These are phyloP conservation scores for Xylaria polymorpha DNA, from an alignment of 2,329 filamentous ascomycete species.

Conservation along the genomic window DNA sequence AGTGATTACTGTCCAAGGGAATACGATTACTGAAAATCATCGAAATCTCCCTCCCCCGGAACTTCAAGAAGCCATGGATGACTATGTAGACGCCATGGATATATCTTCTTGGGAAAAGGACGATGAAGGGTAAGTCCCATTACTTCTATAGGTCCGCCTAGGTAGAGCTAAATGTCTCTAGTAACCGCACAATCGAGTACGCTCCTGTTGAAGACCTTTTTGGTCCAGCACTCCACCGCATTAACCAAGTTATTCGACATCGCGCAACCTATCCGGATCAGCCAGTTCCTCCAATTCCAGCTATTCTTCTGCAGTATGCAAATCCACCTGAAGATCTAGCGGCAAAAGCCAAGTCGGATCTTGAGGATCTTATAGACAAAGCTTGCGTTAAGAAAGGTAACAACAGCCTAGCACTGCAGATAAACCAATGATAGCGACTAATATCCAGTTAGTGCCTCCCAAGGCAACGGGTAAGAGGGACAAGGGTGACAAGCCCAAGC, in stretches of 20 bases:
- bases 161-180: conserved; percentile 41
- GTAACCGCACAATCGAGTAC: conserved; percentile 67
- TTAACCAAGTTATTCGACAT: conserved; percentile 86
- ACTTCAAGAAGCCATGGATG: conserved; percentile 83
- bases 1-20: conserved; percentile 87
- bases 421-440: conserved; percentile 42
- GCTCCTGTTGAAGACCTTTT: conserved; percentile 83
- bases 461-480: conserved; percentile 80
- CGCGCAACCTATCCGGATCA: conserved; percentile 80
- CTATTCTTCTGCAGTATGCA: conserved; percentile 78
- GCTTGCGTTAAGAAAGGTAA: conserved; percentile 86
- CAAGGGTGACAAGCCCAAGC: conserved; percentile 74
- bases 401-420: background rate
- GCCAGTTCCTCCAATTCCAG: conserved; percentile 69
- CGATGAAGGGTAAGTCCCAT: conserved; percentile 73
- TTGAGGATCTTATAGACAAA: conserved; percentile 73
- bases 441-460: conserved; percentile 71
- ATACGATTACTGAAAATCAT: conserved; percentile 81
- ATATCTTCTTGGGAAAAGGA: conserved; percentile 76
- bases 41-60: conserved; percentile 82
- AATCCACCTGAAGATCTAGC: conserved; percentile 76
- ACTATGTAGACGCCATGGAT: conserved; percentile 95
- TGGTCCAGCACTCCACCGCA: conserved; percentile 86
- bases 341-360: conserved; percentile 63
- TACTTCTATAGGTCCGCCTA: background rate